phyloP scores from a whole-genome alignment of 108 stramenopile species.

The Skeletonema costatum region DNA sequence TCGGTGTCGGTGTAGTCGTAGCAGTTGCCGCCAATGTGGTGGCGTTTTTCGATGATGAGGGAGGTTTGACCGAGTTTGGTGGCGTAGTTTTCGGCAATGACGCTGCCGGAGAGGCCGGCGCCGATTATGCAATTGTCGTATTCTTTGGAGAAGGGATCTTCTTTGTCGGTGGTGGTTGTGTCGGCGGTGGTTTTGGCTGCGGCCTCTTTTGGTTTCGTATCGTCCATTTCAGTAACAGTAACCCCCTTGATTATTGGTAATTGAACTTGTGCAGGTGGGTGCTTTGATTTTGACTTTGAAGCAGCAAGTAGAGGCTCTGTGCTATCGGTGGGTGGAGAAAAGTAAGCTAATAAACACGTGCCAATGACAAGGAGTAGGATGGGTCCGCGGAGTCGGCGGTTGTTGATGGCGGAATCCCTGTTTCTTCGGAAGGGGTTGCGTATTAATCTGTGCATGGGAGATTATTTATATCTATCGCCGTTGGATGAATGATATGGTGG shows the following conservation, averaged over 20 bases:
- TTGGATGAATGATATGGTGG: too few species aligned
- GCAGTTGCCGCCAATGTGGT: slow-evolving; percentile 86
- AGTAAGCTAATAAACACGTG: not conserved
- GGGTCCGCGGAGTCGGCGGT: not conserved
- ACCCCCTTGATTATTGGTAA: not conserved
- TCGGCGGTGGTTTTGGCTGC: not conserved
- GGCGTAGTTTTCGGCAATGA: slow-evolving; percentile 81
- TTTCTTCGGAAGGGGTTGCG: not conserved
- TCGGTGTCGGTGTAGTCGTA: slow-evolving; percentile 78
- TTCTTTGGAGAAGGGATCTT: slow-evolving; percentile 25
- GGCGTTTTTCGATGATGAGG: slow-evolving; percentile 71
- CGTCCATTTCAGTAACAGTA: not conserved
- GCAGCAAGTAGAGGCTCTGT: not conserved
- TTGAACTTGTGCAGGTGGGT: not conserved
- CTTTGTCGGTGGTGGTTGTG: not conserved
- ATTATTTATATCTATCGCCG: not conserved
- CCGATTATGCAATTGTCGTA: slow-evolving; percentile 83
- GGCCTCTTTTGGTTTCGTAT: not conserved
- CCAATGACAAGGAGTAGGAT: not conserved
- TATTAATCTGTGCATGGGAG: not conserved
- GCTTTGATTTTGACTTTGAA: not conserved
- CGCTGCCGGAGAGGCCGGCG: slow-evolving; percentile 75
- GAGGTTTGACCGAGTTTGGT: slow-evolving; percentile 47
- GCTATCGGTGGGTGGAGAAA: not conserved
- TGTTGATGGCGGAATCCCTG: not conserved